phyloP scores from a whole-genome alignment of 2,329 filamentous ascomycete species.

The Chrysoporthe cubensis region DNA sequence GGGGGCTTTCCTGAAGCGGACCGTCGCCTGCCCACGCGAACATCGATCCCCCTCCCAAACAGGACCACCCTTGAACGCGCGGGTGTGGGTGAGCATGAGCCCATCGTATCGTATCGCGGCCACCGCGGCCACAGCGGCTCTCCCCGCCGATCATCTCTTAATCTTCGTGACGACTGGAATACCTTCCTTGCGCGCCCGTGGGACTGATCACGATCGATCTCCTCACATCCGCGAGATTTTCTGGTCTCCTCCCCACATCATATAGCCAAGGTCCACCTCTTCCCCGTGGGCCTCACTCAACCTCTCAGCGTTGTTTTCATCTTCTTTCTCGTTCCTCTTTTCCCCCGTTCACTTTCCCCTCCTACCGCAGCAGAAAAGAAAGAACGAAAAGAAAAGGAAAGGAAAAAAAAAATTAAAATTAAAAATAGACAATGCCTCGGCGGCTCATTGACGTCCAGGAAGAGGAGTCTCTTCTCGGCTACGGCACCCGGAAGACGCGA shows the following conservation, averaged over 20 bases:
- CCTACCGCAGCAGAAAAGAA: neutral
- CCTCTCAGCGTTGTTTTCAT: too few relatives aligned
- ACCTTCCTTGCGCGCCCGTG: too few relatives aligned
- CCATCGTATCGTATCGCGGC: neutral
- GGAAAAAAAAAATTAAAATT: too few relatives aligned
- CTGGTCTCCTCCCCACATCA: too few relatives aligned
- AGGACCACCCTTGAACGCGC: neutral
- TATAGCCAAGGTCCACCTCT: too few relatives aligned
- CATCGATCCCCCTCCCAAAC: neutral
- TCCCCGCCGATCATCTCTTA: conserved; percentile 7
- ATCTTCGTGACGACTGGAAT: too few relatives aligned
- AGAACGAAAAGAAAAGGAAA: too few relatives aligned
- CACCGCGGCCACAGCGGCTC: conserved; percentile 15
- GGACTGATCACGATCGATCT: too few relatives aligned
- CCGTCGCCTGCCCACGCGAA: neutral
- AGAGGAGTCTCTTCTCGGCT: conserved; percentile 50
- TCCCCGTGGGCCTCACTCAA: too few relatives aligned
- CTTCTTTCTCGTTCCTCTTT: neutral
- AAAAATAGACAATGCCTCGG: conserved; percentile 35
- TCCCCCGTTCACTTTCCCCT: neutral
- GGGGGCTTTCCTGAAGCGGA: neutral
- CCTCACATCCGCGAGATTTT: too few relatives aligned
- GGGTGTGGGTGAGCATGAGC: too few relatives aligned
- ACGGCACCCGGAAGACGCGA: conserved; percentile 51
- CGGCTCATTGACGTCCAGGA: conserved; percentile 37